Evolutionary conservation across 352 stramenopile species (phyloP).

Genomic region (Phytopythium cucurbitacearum): DNA sequence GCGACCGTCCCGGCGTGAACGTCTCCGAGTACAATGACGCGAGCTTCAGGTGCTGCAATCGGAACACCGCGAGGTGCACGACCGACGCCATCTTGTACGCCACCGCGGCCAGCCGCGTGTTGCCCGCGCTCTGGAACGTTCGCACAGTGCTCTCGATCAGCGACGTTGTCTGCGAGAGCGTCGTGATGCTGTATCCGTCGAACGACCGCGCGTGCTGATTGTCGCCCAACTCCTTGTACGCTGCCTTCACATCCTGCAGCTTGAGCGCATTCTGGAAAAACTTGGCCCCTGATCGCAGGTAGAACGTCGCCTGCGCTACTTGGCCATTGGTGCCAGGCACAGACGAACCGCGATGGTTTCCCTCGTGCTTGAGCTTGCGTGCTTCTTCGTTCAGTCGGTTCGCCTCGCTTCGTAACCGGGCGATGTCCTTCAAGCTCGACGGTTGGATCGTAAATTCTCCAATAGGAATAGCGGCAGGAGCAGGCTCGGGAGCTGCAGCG

Average conservation of each 20-base stretch:
- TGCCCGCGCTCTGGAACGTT: constrained; percentile 53
- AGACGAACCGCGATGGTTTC: constrained; percentile 47
- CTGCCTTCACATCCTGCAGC: constrained; percentile 74
- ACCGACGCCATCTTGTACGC: constrained; percentile 83
- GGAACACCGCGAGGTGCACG: constrained; percentile 75
- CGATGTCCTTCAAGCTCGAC: constrained; percentile 33
- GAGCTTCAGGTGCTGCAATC: constrained; percentile 77
- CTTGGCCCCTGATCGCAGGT: constrained; percentile 71
- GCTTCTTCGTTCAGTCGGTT: constrained; percentile 60
- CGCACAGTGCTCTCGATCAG: constrained; percentile 79
- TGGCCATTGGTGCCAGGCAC: constrained; percentile 39
- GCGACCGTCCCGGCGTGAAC: constrained; percentile 70
- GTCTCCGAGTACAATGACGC: constrained; percentile 78
- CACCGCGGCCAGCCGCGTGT: constrained; percentile 59
- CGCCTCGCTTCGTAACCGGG: constrained; percentile 45
- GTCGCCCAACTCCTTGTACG: constrained; percentile 69
- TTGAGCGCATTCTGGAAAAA: constrained; percentile 84
- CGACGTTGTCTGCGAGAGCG: constrained; percentile 67
- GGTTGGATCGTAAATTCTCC: constrained; percentile 44
- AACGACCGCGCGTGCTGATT: constrained; percentile 51
- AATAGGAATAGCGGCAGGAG: constrained; percentile 5
- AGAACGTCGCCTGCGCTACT: constrained; percentile 65
- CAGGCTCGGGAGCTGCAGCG: background rate
- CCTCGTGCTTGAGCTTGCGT: constrained; percentile 76
- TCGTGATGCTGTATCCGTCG: constrained; percentile 63